Conservation (phyloP, 2,329 filamentous ascomycete species). For the Fusarium globosum region DNA sequence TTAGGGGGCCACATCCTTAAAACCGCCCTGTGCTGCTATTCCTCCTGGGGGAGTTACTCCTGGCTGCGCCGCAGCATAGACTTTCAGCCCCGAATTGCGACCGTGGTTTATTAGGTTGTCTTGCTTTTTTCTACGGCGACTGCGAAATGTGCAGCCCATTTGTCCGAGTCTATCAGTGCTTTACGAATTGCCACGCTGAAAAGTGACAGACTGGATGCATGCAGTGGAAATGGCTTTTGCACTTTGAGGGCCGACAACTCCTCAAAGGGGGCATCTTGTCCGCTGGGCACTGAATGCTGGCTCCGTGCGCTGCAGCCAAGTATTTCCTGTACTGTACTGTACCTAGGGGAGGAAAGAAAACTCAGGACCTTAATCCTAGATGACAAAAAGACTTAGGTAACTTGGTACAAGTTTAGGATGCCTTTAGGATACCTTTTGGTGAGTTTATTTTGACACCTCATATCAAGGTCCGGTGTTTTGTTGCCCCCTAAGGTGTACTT, state of each 20-base stretch:
- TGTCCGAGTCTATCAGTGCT: background rate
- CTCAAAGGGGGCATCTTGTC: conserved; percentile 1
- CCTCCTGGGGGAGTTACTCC: conserved; percentile 1
- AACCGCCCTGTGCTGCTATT: conserved; percentile 4
- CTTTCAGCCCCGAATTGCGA: conserved; percentile 14
- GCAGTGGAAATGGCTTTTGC: background rate
- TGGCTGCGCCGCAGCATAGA: conserved; percentile 21
- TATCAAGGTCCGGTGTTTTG: no score
- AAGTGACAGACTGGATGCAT: background rate
- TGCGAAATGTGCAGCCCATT: conserved; percentile 6
- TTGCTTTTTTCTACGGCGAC: conserved; percentile 17
- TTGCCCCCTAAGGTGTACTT: background rate
- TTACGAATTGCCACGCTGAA: background rate
- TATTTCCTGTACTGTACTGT: background rate
- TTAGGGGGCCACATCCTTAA: conserved; percentile 8
- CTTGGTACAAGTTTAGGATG: no score
- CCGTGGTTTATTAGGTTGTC: background rate
- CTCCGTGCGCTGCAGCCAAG: background rate
- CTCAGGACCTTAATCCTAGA: no score
- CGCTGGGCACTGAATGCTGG: background rate
- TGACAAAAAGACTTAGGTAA: no score
- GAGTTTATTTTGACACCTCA: no score
- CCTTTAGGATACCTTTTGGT: no score
- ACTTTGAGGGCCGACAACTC: background rate
- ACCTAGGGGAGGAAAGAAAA: no score